phyloP scores from a whole-genome alignment of 2,329 filamentous ascomycete genomes.

The Cladophialophora psammophila region DNA sequence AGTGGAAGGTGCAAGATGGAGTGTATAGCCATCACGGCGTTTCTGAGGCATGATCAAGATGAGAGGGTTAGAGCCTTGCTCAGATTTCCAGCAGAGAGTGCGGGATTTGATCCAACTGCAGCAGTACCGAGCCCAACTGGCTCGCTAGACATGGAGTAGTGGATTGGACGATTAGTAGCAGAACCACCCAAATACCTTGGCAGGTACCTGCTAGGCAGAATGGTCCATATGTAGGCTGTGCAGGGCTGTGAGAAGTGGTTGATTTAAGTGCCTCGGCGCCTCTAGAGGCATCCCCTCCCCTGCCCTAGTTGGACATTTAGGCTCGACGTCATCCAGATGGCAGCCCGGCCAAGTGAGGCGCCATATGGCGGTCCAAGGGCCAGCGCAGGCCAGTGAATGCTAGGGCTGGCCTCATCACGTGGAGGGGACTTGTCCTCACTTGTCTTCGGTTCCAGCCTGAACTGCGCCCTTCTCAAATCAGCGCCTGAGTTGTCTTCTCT shows the following conservation, averaged over 20 bases:
- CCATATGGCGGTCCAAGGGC: neutral
- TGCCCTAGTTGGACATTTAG: too few relatives aligned
- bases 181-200: too few relatives aligned
- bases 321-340: too few relatives aligned
- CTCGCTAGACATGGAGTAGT: too few relatives aligned
- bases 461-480: slow-evolving; percentile 27
- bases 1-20: slow-evolving; percentile 24
- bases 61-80: slow-evolving; percentile 20
- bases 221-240: too few relatives aligned
- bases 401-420: slow-evolving; percentile 9
- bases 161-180: too few relatives aligned
- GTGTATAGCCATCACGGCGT: slow-evolving; percentile 24
- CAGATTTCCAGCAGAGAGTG: slow-evolving; percentile 25
- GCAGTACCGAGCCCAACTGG: too few relatives aligned
- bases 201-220: too few relatives aligned
- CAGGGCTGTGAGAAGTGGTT: too few relatives aligned
- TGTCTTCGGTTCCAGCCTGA: slow-evolving; percentile 5
- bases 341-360: neutral
- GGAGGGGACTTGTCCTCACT: neutral
- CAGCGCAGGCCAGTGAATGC: neutral
- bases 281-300: too few relatives aligned
- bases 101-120: neutral
- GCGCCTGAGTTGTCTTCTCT: slow-evolving; percentile 9
- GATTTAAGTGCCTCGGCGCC: too few relatives aligned
- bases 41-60: slow-evolving; percentile 29